Conservation (phyloP, 2,329 filamentous ascomycete genomes). For the Colletotrichum eleusines region DNA sequence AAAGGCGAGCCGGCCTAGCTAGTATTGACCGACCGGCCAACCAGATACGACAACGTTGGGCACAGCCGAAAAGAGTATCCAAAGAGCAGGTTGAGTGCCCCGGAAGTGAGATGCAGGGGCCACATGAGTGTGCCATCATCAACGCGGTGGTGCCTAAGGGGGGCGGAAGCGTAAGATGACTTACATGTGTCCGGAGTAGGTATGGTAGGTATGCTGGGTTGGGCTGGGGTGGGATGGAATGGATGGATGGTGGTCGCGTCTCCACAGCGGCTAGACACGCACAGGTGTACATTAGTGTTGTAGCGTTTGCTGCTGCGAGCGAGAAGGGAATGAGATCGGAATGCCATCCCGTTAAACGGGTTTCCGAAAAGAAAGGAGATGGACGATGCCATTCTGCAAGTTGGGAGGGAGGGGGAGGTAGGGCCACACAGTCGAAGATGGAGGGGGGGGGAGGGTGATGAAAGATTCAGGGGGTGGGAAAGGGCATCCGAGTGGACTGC, state of each 20-base stretch:
- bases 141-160: background rate
- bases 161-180: slow-evolving; percentile 32
- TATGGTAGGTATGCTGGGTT: slow-evolving; percentile 16
- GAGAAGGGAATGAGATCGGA: slow-evolving; percentile 30
- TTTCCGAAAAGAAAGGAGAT: slow-evolving; percentile 36
- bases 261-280: slow-evolving; percentile 39
- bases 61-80: background rate
- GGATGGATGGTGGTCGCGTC: slow-evolving; percentile 14
- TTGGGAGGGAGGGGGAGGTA: slow-evolving; percentile 3
- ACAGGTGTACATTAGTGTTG: slow-evolving; percentile 26
- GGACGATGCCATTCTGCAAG: slow-evolving; percentile 40
- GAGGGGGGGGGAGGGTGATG: slow-evolving; percentile 5
- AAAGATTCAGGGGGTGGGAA: slow-evolving; percentile 14
- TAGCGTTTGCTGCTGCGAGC: slow-evolving; percentile 18
- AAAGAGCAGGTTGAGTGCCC: background rate
- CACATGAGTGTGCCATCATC: background rate
- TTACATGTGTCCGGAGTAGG: too few species aligned
- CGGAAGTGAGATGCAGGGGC: background rate
- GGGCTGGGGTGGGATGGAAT: slow-evolving; percentile 4
- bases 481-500: slow-evolving; percentile 4
- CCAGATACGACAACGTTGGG: background rate
- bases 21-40: background rate
- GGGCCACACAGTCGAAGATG: slow-evolving; percentile 14
- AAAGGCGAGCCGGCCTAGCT: background rate
- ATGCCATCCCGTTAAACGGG: slow-evolving; percentile 15